Conservation (phyloP, 208 protist genomes). For the Trypanosomatidae sp. region DNA sequence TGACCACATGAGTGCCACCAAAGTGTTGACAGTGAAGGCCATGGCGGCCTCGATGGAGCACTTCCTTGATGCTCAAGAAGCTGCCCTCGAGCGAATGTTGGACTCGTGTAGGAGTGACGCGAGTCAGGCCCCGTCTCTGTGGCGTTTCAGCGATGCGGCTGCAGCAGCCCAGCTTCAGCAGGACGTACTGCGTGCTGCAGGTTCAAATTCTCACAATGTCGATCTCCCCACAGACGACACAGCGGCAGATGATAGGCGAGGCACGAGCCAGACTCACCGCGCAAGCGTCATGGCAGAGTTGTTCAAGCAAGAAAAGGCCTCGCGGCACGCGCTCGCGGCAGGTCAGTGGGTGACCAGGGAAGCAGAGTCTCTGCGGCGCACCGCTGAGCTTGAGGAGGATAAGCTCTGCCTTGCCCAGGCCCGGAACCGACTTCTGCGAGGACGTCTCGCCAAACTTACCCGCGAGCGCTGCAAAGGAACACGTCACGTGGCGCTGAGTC, state of each 20-base stretch:
- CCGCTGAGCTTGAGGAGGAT: conserved; percentile 50
- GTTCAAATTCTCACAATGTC: background rate
- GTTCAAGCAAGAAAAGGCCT: conserved; percentile 15
- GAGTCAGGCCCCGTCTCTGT: background rate
- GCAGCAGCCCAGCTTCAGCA: background rate
- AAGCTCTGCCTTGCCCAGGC: conserved; percentile 40
- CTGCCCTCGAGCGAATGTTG: conserved; percentile 25
- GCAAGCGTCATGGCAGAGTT: conserved; percentile 12
- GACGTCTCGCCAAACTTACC: conserved; percentile 31
- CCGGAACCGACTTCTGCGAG: conserved; percentile 41
- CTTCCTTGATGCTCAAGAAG: conserved; percentile 41
- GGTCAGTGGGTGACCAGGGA: conserved; percentile 25
- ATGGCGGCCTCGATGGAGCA: conserved; percentile 19
- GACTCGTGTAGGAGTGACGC: background rate
- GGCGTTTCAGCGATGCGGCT: background rate
- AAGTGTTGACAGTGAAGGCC: background rate
- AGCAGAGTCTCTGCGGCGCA: conserved; percentile 31
- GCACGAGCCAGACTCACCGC: background rate
- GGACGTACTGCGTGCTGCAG: background rate
- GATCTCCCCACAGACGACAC: background rate
- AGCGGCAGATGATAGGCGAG: background rate
- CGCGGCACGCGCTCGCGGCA: conserved; percentile 21
- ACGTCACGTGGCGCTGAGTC: background rate
- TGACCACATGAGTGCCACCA: too few relatives aligned
- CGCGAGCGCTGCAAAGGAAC: conserved; percentile 17